Percentiles rank a stretch among this genome's conserved stretches.
phyloP scores from a whole-genome alignment of 192 early-diverging fungal species.

The Gorgonomyces haynaldii region DNA sequence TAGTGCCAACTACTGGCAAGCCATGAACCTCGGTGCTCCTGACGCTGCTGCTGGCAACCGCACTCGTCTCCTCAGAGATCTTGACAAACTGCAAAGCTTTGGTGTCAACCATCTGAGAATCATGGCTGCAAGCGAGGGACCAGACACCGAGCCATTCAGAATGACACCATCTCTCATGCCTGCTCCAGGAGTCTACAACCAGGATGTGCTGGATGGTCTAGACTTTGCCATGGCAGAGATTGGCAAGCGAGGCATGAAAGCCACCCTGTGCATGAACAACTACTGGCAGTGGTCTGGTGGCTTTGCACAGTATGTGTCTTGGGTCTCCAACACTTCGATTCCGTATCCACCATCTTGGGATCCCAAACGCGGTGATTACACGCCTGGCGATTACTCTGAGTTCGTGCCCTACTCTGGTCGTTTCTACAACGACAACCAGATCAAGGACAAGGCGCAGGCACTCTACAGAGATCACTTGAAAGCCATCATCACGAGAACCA shows the following conservation, averaged over 20 bases:
- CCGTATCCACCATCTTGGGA: constrained; percentile 47
- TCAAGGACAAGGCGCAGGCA: constrained; percentile 17
- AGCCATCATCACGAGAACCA: constrained; percentile 28
- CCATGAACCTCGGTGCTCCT: constrained; percentile 54
- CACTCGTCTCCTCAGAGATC: constrained; percentile 38
- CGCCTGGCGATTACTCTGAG: constrained; percentile 7
- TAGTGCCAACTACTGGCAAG: constrained; percentile 66
- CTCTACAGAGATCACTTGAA: constrained; percentile 36
- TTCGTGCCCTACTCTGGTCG: constrained; percentile 35
- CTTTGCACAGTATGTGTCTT: constrained; percentile 48
- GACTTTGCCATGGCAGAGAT: constrained; percentile 53
- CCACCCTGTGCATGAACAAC: constrained; percentile 26
- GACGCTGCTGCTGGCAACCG: constrained; percentile 32
- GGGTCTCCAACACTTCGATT: constrained; percentile 38
- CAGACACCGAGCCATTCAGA: constrained; percentile 37
- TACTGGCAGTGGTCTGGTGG: constrained; percentile 65
- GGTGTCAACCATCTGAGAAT: constrained; percentile 54
- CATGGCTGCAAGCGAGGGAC: constrained; percentile 52
- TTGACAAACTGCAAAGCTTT: constrained; percentile 21
- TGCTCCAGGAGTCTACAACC: constrained; percentile 39
- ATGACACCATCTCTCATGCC: constrained; percentile 49
- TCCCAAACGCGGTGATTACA: constrained; percentile 13
- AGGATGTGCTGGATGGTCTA: constrained; percentile 43
- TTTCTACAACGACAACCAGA: constrained; percentile 32
- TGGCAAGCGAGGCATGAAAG: constrained; percentile 40